Percentiles rank a stretch among this genome's conserved stretches.
Evolutionary conservation across 768 basidiomycete genomes (phyloP).

Genomic region (Leucocoprinus sp.): DNA sequence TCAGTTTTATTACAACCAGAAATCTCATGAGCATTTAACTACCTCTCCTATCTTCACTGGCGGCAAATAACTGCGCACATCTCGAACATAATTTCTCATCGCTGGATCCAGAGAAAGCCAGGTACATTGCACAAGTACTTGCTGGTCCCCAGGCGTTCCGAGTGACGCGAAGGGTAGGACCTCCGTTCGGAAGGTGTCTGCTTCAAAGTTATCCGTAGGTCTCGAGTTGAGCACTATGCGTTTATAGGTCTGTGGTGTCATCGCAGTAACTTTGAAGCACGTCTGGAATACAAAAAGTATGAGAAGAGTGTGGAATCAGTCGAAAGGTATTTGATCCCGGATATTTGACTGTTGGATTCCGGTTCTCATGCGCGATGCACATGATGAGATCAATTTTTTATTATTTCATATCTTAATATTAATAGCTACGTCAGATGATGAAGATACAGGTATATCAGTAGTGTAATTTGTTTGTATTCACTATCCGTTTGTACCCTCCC

Average conservation of each 20-base stretch:
- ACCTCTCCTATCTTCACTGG: slow-evolving; percentile 67
- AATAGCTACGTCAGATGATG: too few species aligned
- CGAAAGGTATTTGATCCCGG: too few species aligned
- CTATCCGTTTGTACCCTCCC: too few species aligned
- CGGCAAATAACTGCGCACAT: slow-evolving; percentile 60
- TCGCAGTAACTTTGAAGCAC: neutral
- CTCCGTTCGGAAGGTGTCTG: slow-evolving; percentile 67
- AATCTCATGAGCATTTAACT: neutral
- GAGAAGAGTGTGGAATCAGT: too few species aligned
- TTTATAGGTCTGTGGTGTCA: slow-evolving; percentile 36
- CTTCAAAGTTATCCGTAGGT: slow-evolving; percentile 58
- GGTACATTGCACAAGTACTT: slow-evolving; percentile 69
- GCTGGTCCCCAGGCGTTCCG: slow-evolving; percentile 34
- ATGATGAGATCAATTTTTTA: too few species aligned
- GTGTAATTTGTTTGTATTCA: too few species aligned
- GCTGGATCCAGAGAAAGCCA: slow-evolving; percentile 84
- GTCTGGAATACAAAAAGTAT: too few species aligned
- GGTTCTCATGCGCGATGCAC: too few species aligned
- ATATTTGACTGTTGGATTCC: too few species aligned
- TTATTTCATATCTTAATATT: too few species aligned
- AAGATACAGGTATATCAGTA: too few species aligned
- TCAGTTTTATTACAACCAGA: neutral
- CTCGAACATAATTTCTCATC: slow-evolving; percentile 78
- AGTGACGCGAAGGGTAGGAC: slow-evolving; percentile 40
- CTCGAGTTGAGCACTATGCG: slow-evolving; percentile 71